These are phyloP conservation scores for Saccharomyces eubayanus DNA, from an alignment of 805 yeast species.

Conservation along the genomic window DNA sequence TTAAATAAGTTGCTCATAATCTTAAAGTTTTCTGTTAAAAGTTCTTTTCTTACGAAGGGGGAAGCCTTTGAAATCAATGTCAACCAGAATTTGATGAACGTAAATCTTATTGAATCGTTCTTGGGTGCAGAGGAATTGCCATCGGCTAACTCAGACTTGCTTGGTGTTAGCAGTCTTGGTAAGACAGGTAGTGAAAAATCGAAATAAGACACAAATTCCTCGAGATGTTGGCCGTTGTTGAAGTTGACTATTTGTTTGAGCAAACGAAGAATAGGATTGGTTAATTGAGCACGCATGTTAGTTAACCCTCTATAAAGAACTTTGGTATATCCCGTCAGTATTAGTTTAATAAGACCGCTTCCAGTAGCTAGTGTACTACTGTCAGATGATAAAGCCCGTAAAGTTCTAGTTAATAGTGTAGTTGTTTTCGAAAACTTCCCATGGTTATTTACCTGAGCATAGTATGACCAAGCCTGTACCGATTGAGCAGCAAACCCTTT, in stretches of 20 bases:
- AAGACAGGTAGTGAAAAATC: slow-evolving; percentile 58
- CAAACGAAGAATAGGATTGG: slow-evolving; percentile 55
- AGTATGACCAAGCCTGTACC: slow-evolving; percentile 42
- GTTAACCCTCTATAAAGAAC: slow-evolving; percentile 61
- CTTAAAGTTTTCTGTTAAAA: slow-evolving; percentile 47
- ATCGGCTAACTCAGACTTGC: slow-evolving; percentile 38
- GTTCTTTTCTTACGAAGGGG: slow-evolving; percentile 53
- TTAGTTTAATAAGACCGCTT: slow-evolving; percentile 33
- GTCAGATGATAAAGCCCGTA: slow-evolving; percentile 21
- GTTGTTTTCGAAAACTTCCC: slow-evolving; percentile 40
- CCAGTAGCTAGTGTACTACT: slow-evolving; percentile 16
- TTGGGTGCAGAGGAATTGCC: slow-evolving; percentile 27
- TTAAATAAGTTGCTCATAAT: slow-evolving; percentile 64
- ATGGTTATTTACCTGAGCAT: slow-evolving; percentile 44
- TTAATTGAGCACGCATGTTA: slow-evolving; percentile 45
- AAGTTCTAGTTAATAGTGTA: slow-evolving; percentile 33
- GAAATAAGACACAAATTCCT: slow-evolving; percentile 53
- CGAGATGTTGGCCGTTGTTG: slow-evolving; percentile 42
- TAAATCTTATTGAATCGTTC: slow-evolving; percentile 44
- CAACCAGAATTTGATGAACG: slow-evolving; percentile 57
- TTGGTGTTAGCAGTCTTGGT: slow-evolving; percentile 53
- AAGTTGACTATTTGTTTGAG: slow-evolving; percentile 44
- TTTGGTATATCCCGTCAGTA: slow-evolving; percentile 50
- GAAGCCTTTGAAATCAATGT: slow-evolving; percentile 42
- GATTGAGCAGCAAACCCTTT: slow-evolving; percentile 32